Conservation (phyloP, 305 asterid species). For the Fraxinus dipetala region DNA sequence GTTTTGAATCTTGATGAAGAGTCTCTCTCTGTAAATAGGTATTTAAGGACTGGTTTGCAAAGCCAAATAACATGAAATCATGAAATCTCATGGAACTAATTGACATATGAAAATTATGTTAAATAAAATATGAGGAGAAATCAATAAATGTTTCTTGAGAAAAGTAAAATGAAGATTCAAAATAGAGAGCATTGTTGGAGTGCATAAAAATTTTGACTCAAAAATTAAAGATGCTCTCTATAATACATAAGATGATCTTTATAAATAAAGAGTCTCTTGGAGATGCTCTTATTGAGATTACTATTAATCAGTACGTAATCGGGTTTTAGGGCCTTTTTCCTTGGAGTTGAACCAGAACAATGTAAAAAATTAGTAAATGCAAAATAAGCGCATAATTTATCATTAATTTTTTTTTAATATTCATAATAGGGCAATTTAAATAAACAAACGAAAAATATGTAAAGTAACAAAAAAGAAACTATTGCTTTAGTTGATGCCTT, state of each 20-base stretch:
- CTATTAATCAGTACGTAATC: background rate
- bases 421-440: background rate
- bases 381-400: background rate
- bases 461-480: no score
- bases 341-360: background rate
- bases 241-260: no score
- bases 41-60: background rate
- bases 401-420: background rate
- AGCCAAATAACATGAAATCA: background rate
- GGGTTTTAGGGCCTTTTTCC: background rate
- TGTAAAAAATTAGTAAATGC: background rate
- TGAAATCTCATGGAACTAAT: background rate
- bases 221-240: no score
- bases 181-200: no score
- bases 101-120: no score
- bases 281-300: background rate
- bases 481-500: background rate
- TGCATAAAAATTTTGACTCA: no score
- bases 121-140: no score
- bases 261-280: no score
- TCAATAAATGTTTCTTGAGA: no score
- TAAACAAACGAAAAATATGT: background rate
- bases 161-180: no score
- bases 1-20: conserved; percentile 13
- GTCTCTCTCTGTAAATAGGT: background rate